Evolutionary conservation across 1,284 basidiomycete genomes (phyloP), one percentile per base, ranked within the genome.

Genomic region (Ganoderma lingzhi): DNA sequence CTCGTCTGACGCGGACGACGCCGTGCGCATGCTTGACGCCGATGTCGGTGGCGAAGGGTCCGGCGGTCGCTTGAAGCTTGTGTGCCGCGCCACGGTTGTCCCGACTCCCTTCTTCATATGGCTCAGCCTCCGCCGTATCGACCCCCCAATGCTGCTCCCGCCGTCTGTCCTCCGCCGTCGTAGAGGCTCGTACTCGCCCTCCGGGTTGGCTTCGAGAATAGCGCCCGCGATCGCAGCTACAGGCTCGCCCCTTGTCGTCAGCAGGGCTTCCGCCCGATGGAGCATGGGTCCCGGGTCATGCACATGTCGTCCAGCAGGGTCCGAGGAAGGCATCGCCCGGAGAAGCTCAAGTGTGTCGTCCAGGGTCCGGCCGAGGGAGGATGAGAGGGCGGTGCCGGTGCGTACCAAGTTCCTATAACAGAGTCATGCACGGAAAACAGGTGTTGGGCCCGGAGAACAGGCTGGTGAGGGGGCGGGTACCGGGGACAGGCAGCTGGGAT

Each of bases 201-300:
- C 58, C 32, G 66, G 56, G 53, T 73, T 64, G 39, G 72, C 39
- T 59, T 69, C 69, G 51, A 68, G 65, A 41, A 73, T 66, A 41
- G 72, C 69, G 61, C 74, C 72, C n/a, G 66, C 71, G 56, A 78
- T 69, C 35, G 74, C 73, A 2, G 74, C 74, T 15, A 75, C 74
- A 4, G 74, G 77, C 70, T 78, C 66, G 66, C 77, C 77, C 67
- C 74, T 76, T 19, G 74, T 71, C 6, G 76, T 78, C 59, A 76
- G 74, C 62, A 78, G 64, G 62, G 75, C 74, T 58, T 68, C 61
- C 8, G 77, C 78, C 45, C 78, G 74, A 55, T 67, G 63, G 35
- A 78, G 70, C 53, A 56, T 35, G 5, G 23, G 59, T 41, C 59
- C 39, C 23, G 59, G 59, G 35, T 19, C 17, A 32, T 58, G 56